These are phyloP conservation scores for Xylariaceae sp. DNA, from an alignment of 2,329 filamentous ascomycete species.

Conservation along the genomic window DNA sequence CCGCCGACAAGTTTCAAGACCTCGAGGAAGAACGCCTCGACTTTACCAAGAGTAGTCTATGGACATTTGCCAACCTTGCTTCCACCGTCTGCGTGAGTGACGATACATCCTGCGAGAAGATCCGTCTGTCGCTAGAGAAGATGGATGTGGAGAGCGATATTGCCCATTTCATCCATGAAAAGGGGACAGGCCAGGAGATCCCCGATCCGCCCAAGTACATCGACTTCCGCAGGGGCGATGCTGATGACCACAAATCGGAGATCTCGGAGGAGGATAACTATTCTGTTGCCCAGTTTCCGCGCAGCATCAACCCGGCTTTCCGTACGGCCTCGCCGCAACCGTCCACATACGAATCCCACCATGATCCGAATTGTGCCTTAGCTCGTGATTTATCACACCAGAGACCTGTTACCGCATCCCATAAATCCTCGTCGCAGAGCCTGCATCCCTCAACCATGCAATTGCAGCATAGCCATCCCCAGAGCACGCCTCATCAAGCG, in stretches of 20 bases:
- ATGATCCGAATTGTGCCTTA: slow-evolving; percentile 73
- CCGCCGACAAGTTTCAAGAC: slow-evolving; percentile 98
- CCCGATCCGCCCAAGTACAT: slow-evolving; percentile 96
- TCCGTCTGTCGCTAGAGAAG: slow-evolving; percentile 84
- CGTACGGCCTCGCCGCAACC: slow-evolving; percentile 94
- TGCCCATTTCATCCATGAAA: slow-evolving; percentile 76
- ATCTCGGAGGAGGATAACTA: slow-evolving; percentile 80
- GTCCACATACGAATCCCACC: slow-evolving; percentile 85
- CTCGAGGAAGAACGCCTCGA: slow-evolving; percentile 95
- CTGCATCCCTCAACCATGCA: slow-evolving; percentile 15
- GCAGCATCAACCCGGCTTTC: slow-evolving; percentile 93
- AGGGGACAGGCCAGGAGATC: slow-evolving; percentile 92
- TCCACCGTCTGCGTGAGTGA: slow-evolving; percentile 98
- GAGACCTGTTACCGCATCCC: slow-evolving; percentile 35
- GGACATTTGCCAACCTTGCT: slow-evolving; percentile 95
- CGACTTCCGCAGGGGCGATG: slow-evolving; percentile 92
- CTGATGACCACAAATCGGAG: slow-evolving; percentile 70
- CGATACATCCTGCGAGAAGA: slow-evolving; percentile 93
- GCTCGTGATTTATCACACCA: slow-evolving; percentile 63
- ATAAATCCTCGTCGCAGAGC: slow-evolving; percentile 47
- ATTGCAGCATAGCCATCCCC: slow-evolving; percentile 3
- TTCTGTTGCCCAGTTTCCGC: slow-evolving; percentile 90
- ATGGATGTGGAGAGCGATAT: slow-evolving; percentile 98
- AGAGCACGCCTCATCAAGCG: neutral
- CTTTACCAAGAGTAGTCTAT: slow-evolving; percentile 95